Percentiles rank a stretch among this genome's conserved stretches.
phyloP scores from a whole-genome alignment of 495 filamentous ascomycete genomes.

The Annulohypoxylon stygium region DNA sequence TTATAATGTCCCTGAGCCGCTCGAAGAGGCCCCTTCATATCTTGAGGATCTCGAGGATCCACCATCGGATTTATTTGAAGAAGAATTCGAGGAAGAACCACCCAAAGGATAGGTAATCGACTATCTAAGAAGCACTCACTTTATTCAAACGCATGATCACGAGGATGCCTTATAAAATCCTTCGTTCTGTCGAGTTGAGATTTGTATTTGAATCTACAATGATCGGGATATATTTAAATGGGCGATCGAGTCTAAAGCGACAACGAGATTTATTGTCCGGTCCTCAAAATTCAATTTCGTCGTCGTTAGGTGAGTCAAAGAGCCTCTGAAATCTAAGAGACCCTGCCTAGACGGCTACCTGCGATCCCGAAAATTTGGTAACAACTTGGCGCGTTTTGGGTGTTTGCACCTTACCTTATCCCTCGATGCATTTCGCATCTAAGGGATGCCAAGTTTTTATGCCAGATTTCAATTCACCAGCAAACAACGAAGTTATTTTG shows the following conservation, averaged over 20 bases:
- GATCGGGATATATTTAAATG: neutral
- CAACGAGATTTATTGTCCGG: neutral
- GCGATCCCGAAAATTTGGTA: conserved; percentile 20
- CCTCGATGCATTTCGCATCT: neutral
- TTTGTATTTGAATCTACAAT: neutral
- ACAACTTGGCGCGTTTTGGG: conserved; percentile 34
- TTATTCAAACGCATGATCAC: neutral
- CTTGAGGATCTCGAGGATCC: neutral
- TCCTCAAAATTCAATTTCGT: neutral
- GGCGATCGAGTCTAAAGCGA: neutral
- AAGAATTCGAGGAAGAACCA: neutral
- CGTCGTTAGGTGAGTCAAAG: neutral
- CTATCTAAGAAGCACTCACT: neutral
- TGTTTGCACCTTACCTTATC: conserved; percentile 10
- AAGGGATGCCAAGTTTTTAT: conserved; percentile 26
- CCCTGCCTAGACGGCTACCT: conserved; percentile 12
- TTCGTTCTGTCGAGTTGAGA: neutral
- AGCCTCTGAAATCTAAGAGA: neutral
- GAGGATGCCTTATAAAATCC: neutral
- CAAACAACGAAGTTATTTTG: neutral
- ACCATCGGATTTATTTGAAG: neutral
- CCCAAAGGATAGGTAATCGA: neutral
- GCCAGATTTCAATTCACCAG: neutral
- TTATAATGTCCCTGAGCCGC: neutral
- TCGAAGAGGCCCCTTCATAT: neutral